Base-by-base conservation (phyloP, 1,139 yeast genomes). In the Scheffersomyces segobiensis region DNA sequence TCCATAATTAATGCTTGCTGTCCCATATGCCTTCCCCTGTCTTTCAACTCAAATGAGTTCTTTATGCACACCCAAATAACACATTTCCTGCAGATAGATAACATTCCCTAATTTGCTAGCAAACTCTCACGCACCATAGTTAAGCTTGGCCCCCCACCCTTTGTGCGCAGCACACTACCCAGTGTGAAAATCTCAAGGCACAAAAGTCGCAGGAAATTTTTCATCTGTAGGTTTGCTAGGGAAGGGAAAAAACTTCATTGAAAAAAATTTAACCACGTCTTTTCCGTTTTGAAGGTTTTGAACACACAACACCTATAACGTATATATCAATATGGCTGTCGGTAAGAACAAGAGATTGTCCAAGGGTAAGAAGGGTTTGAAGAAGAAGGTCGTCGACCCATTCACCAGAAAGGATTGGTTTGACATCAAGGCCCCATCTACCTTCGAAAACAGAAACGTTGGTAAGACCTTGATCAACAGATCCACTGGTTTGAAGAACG, bases 291-390 rank as follows among this genome's bases (percentile, higher is more conserved):
- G 50, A 20, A 24, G 21, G 21, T 48, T 24, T 20, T 48, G 50
- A 48, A 20, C 50, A 48, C 26, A 48, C 24, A 48, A 48, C 24
- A 48, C 50, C 50, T 21, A 32, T 32, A 48, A 48, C 50, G 21
- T 20, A 48, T 24, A 24, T 52, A 51, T 56, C 53, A 62, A 60
- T 57, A 90, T 91, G 96, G 97, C 95, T 87, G 95, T 91, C 82
- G 97, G 97, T 80, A 91, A 91, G 91, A 91, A 91, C 83, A 91
- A 91, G 93, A 89, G 97, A 87, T 85, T 91, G 83, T 88, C 93
- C 84, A 91, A 91, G 86, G 96, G 97, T 81, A 91, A 91, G 92
- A 91, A 91, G 84, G 96, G 96, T 76, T 81, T 89, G 81, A 91
- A 91, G 96, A 91, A 91, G 93, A 91, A 87, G 88, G 92, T 88